Evolutionary conservation across 768 basidiomycete genomes (phyloP), one percentile per base, ranked within the genome.

Genomic region (Sistotremastrum suecicum): DNA sequence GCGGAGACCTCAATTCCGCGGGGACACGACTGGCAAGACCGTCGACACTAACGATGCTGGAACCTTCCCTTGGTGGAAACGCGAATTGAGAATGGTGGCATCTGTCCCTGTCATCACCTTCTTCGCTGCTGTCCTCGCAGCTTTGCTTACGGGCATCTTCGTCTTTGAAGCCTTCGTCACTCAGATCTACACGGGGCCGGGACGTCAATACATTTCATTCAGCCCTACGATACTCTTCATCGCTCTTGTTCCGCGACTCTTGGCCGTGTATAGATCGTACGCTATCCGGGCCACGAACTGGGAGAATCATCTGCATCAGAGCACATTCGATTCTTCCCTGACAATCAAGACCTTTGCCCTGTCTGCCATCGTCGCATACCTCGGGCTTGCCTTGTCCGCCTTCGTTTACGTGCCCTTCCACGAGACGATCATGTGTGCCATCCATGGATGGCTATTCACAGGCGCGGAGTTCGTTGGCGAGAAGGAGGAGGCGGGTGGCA

Each of bases 331-430:
- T 48, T 74, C 77, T 5, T 87, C 85, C 11, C 70, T 95, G 29
- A 90, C 91, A 10, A 67, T 84, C 58, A 99, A 97, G 62, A 83
- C 86, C 3, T 99, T 98, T 58, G 77, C 83, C 1, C 71, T 98
- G 45, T 82, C 83, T 33, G 79, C 84, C 0, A 75, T 97, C 56
- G 89, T 92, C 12, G 84, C 94, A 0, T 97, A 92, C 59, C 78
- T 91, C 43, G 83, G 85, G 37, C 74, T 99, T n/a, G 79, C 76
- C 5, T 76, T 98, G 10, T 88, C 83, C n/a, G 90, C 92, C 10
- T 97, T 91, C 57, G 75, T 95, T 42, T 99, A 98, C 59, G 86
- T 94, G 3, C 91, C 91, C 0, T 95, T 92, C 51, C 91, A 91
- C 31, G 83, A 83, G 57, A 72, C 74, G 43, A 77, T 89, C 50